phyloP scores from a whole-genome alignment of 108 stramenopile genomes.

The Poteriospumella lacustris region DNA sequence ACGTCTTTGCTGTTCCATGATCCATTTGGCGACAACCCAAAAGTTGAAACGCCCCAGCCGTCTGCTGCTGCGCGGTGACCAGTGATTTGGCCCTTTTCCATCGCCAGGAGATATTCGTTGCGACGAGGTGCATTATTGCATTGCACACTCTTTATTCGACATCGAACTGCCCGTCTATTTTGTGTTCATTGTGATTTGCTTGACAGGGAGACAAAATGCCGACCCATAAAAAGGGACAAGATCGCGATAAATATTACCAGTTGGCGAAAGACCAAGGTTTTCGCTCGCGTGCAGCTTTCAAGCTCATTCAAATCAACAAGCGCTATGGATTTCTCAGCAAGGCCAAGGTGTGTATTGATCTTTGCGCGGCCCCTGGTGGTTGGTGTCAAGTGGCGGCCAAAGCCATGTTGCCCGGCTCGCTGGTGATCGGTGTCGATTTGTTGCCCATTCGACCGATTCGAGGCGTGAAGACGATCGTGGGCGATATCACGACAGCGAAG shows the following conservation, averaged over 20 bases:
- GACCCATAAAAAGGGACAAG: conserved; percentile 42
- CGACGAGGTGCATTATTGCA: no score
- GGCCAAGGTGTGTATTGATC: conserved; percentile 76
- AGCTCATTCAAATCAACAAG: conserved; percentile 95
- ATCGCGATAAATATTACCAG: conserved; percentile 61
- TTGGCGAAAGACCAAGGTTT: conserved; percentile 97
- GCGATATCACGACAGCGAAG: conserved; percentile 93
- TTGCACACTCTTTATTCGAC: no score
- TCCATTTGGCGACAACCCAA: no score
- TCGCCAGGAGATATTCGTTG: no score
- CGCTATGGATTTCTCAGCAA: conserved; percentile 75
- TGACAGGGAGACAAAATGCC: conserved; percentile 12
- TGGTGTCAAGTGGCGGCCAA: conserved; percentile 94
- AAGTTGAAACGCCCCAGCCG: no score
- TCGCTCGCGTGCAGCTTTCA: conserved; percentile 86
- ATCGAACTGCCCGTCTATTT: no score
- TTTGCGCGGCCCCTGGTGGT: conserved; percentile 99
- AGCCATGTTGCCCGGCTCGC: conserved; percentile 54
- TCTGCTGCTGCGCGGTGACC: no score
- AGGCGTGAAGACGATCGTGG: conserved; percentile 82
- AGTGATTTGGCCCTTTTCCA: no score
- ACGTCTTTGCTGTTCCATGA: no score
- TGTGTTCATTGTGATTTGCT: no score
- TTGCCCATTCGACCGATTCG: conserved; percentile 79
- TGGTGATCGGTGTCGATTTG: conserved; percentile 93